These are phyloP conservation scores for Podospora appendiculata DNA, from an alignment of 495 filamentous ascomycete species.

Conservation along the genomic window DNA sequence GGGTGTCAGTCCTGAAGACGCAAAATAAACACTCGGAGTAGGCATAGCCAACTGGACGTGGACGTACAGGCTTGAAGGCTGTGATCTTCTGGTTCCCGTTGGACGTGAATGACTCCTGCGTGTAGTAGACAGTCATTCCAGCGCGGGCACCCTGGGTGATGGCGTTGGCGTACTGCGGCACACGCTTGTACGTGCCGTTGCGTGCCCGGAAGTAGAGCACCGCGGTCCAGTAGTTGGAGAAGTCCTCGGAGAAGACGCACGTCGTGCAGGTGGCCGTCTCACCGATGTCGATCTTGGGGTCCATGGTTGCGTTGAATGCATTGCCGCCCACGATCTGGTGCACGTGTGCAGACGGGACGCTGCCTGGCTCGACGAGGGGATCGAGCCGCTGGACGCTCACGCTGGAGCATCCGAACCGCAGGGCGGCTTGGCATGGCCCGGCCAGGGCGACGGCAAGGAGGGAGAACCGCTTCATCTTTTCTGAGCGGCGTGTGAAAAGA, in stretches of 20 bases:
- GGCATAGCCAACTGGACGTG: no score
- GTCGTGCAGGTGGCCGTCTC: constrained; percentile 22
- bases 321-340: constrained; percentile 42
- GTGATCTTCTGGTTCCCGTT: constrained; percentile 31
- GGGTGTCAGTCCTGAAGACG: constrained; percentile 27
- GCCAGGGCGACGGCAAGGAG: constrained; percentile 20
- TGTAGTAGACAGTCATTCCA: constrained; percentile 39
- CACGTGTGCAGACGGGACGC: constrained; percentile 31
- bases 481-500: no score
- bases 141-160: constrained; percentile 24
- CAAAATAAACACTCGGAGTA: no score
- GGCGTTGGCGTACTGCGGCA: constrained; percentile 25
- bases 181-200: constrained; percentile 36
- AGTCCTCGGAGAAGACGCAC: constrained; percentile 10
- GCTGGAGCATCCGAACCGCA: constrained; percentile 37
- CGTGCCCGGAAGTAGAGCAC: constrained; percentile 37
- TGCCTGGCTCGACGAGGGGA: constrained; percentile 31
- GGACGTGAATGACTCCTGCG: constrained; percentile 27
- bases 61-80: constrained; percentile 30
- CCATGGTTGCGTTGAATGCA: constrained; percentile 37
- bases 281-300: constrained; percentile 26
- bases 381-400: constrained; percentile 36
- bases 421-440: constrained; percentile 29
- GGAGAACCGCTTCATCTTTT: constrained; percentile 35
- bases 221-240: constrained; percentile 31